Conservation (phyloP, 2,329 filamentous ascomycete species). For the Sphaerulina musiva region DNA sequence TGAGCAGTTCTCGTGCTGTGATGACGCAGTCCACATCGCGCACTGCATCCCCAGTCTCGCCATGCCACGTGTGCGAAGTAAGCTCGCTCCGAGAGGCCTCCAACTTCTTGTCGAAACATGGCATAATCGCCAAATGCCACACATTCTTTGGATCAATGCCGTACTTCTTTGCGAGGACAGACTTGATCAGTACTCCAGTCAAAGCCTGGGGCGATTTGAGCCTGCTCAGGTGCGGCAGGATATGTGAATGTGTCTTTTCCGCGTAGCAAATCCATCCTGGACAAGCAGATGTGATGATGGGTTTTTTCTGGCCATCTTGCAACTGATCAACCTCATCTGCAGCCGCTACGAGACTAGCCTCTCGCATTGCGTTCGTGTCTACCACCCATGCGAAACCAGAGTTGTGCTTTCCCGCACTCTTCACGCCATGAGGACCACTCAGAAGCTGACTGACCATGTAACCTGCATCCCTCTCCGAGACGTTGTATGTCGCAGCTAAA, state of each 20-base stretch:
- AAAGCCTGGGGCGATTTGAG: conserved; percentile 93
- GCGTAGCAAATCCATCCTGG: conserved; percentile 99
- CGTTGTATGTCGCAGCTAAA: conserved; percentile 73
- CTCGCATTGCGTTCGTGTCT: conserved; percentile 77
- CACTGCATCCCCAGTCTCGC: conserved; percentile 47
- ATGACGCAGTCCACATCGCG: conserved; percentile 97
- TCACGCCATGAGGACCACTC: conserved; percentile 61
- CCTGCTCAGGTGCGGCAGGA: conserved; percentile 81
- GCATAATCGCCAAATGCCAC: conserved; percentile 95
- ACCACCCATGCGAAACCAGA: conserved; percentile 84
- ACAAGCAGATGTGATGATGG: conserved; percentile 81
- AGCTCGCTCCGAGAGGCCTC: conserved; percentile 91
- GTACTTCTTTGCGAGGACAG: conserved; percentile 65
- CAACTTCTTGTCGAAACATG: conserved; percentile 98
- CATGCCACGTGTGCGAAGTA: conserved; percentile 47
- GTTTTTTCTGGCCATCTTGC: conserved; percentile 44
- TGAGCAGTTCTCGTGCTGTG: conserved; percentile 87
- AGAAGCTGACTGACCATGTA: conserved; percentile 78
- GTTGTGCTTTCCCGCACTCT: conserved; percentile 60
- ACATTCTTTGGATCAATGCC: conserved; percentile 70
- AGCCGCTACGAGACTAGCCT: conserved; percentile 66
- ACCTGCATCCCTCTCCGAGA: conserved; percentile 67
- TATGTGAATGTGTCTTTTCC: conserved; percentile 92
- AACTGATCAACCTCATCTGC: conserved; percentile 42
- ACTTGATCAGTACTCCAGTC: conserved; percentile 84